Evolutionary conservation across 2,329 filamentous ascomycete species (phyloP), one percentile per base, ranked within the genome.

Genomic region (Macrophomina phaseolina): DNA sequence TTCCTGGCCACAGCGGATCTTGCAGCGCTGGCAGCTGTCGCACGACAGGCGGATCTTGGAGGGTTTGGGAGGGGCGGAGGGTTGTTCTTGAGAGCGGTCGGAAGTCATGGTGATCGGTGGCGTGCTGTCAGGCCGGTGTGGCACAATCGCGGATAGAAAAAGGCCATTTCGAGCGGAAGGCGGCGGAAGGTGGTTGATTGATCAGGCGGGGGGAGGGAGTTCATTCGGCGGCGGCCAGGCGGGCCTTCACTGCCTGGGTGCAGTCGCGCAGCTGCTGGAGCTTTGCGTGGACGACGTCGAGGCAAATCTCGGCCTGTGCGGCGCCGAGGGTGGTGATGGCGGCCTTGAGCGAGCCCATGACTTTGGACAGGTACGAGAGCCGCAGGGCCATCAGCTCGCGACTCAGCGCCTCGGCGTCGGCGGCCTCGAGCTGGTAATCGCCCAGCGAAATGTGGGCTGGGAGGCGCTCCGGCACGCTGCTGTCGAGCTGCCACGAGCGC

Each of bases 1-100:
- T 32, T 46, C 38, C 40, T 61, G 56, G 11, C 28, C 38, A 40
- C 56, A 61, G 56, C 56, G 56, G n/a, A 61, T 46, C 56, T 61
- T 61, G 18, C 18, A 46, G 12, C 23, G n/a, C 56, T 61, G 56
- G 56, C 56, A 61, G 38, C 38, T 61, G 56, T 61, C 56, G 18
- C 56, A 61, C 4, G 56, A 46, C 23, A 46, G 38, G 56, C 56
- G 56, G 23, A 45, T 32, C 56, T 61, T 61, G 34, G 53, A 34
- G 5, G 34, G 34, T 18, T 40, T 58, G 53, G 53, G 53, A 14
- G 5, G 5, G 36, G 36, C 5, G 36, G 5, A 11, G 36, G 11
- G 5, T 38, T 38, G 36, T 38, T 38, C 36, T 5, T 38, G 36
- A n/a, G n/a, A n/a, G n/a, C n/a, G n/a, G n/a, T n/a, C n/a, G n/a